A percentile compares a stretch with the other conserved stretches of the same genome.
Evolutionary conservation across 2,329 filamentous ascomycete genomes (phyloP).

Genomic region (Diaporthe eres): DNA sequence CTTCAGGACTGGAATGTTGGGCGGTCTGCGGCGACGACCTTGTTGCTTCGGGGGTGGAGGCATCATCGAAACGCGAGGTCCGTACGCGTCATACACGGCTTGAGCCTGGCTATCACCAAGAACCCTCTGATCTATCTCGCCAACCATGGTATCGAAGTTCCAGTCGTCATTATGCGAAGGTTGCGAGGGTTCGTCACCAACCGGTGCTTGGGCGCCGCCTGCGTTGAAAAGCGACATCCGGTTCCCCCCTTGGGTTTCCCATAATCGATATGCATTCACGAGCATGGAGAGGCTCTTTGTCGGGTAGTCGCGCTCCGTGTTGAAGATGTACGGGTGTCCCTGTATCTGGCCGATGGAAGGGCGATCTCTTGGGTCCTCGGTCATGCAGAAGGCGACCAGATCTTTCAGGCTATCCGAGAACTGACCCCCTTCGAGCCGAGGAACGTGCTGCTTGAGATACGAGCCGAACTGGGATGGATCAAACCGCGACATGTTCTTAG

Average conservation of each 20-base stretch:
- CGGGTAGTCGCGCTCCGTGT: slow-evolving; percentile 74
- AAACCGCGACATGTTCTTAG: slow-evolving; percentile 62
- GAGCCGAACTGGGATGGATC: slow-evolving; percentile 67
- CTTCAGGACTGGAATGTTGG: slow-evolving; percentile 70
- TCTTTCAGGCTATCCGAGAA: slow-evolving; percentile 79
- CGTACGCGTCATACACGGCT: slow-evolving; percentile 71
- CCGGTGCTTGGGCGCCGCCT: slow-evolving; percentile 70
- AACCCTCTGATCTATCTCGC: slow-evolving; percentile 70
- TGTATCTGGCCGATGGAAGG: slow-evolving; percentile 79
- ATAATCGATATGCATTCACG: slow-evolving; percentile 79
- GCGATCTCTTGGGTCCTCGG: slow-evolving; percentile 76
- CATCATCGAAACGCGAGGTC: slow-evolving; percentile 69
- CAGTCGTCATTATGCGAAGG: slow-evolving; percentile 69
- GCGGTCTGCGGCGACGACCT: slow-evolving; percentile 67
- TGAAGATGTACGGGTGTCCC: slow-evolving; percentile 76
- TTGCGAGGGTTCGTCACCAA: slow-evolving; percentile 52
- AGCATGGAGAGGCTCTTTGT: slow-evolving; percentile 74
- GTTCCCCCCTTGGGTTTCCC: slow-evolving; percentile 81
- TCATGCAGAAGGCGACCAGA: slow-evolving; percentile 80
- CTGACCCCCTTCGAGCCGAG: slow-evolving; percentile 78
- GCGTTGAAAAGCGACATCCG: slow-evolving; percentile 75
- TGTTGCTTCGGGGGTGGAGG: slow-evolving; percentile 58
- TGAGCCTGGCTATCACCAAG: slow-evolving; percentile 67
- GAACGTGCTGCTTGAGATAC: slow-evolving; percentile 72
- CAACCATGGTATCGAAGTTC: slow-evolving; percentile 77